A percentile compares a stretch with the other conserved stretches of the same genome.
Evolutionary conservation across 2,329 filamentous ascomycete species (phyloP).

Genomic region (Xylaria sp.): DNA sequence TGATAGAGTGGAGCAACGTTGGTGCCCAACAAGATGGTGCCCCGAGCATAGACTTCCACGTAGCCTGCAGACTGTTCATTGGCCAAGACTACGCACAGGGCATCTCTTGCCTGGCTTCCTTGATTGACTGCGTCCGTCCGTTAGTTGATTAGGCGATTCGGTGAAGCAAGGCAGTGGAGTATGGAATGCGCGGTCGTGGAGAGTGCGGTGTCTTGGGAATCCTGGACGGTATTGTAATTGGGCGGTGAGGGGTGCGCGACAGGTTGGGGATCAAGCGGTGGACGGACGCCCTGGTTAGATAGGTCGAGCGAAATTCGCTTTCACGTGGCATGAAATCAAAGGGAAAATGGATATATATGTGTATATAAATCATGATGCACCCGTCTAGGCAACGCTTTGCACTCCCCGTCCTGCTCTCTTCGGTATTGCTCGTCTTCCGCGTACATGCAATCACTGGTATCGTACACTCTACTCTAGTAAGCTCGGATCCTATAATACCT

Average conservation of each 20-base stretch:
- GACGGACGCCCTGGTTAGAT: not conserved
- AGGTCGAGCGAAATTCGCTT: not conserved
- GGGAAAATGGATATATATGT: not conserved
- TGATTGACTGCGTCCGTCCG: not conserved
- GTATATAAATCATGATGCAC: slow-evolving; percentile 13
- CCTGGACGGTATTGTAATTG: not conserved
- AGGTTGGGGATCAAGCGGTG: too few relatives aligned
- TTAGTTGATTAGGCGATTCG: not conserved
- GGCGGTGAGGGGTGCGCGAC: not conserved
- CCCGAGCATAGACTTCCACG: slow-evolving; percentile 22
- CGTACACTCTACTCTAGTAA: slow-evolving; percentile 1
- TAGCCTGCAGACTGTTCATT: slow-evolving; percentile 15
- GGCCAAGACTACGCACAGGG: not conserved
- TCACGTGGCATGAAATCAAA: slow-evolving; percentile 1
- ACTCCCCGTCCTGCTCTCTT: not conserved
- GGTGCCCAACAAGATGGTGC: slow-evolving; percentile 17
- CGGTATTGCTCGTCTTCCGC: not conserved
- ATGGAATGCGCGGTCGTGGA: not conserved
- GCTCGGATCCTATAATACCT: not conserved
- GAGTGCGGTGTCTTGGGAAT: slow-evolving; percentile 1
- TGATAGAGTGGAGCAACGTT: slow-evolving; percentile 12
- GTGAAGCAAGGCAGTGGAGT: not conserved
- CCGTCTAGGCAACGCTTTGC: not conserved
- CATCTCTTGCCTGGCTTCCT: slow-evolving; percentile 2
- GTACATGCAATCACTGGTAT: not conserved